Evolutionary conservation across 2,329 filamentous ascomycete species (phyloP).

Genomic region (Exophiala alcalophila): DNA sequence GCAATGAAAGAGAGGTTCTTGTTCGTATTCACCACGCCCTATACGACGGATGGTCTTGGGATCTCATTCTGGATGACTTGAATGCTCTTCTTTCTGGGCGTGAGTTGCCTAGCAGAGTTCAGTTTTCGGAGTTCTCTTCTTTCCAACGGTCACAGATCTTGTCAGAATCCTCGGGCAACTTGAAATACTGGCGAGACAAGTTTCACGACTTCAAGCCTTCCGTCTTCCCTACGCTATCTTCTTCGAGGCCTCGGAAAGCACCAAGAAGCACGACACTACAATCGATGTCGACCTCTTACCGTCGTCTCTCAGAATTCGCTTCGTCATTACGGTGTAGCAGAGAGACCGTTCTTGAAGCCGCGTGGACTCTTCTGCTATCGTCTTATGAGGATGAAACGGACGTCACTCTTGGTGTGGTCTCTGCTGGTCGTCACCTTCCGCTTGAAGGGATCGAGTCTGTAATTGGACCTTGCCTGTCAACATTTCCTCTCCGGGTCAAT

Average conservation of each 20-base stretch:
- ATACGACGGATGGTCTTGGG: slow-evolving; percentile 92
- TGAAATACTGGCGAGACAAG: slow-evolving; percentile 65
- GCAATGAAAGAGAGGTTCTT: slow-evolving; percentile 34
- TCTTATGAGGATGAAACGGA: slow-evolving; percentile 64
- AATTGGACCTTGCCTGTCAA: slow-evolving; percentile 75
- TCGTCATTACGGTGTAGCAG: slow-evolving; percentile 52
- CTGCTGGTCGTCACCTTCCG: slow-evolving; percentile 75
- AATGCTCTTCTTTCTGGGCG: slow-evolving; percentile 46
- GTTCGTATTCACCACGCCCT: slow-evolving; percentile 74
- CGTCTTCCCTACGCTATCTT: slow-evolving; percentile 48
- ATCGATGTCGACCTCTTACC: slow-evolving; percentile 34
- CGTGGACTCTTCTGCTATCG: slow-evolving; percentile 63
- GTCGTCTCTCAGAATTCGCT: slow-evolving; percentile 39
- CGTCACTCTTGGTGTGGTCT: slow-evolving; percentile 72
- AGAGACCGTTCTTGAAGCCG: slow-evolving; percentile 74
- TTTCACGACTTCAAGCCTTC: slow-evolving; percentile 57
- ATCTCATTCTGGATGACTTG: slow-evolving; percentile 69
- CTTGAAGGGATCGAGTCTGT: slow-evolving; percentile 67
- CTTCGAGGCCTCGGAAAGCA: background rate
- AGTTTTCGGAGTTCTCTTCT: slow-evolving; percentile 60
- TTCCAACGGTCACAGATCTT: slow-evolving; percentile 40
- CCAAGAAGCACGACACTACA: slow-evolving; percentile 20
- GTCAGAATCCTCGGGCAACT: background rate
- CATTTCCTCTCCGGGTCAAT: slow-evolving; percentile 69
- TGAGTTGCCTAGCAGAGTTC: slow-evolving; percentile 45